Conservation (phyloP, 179 eudicot genomes). For the Silene vulgaris region DNA sequence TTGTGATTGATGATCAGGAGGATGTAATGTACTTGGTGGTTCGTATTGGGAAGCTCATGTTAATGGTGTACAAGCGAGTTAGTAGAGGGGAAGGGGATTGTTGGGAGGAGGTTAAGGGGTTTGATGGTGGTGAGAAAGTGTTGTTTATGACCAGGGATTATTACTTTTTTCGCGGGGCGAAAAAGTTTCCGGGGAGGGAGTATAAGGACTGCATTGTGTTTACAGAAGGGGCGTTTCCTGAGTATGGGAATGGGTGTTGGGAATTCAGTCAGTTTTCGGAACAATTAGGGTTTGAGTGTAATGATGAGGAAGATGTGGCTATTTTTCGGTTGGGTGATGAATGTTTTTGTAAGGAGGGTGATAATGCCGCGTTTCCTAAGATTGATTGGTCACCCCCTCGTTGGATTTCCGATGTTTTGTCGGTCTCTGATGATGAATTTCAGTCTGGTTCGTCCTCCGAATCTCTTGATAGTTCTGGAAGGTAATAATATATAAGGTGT, state of each 20-base stretch:
- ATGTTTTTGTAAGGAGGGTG: neutral
- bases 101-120: neutral
- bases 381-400: no score
- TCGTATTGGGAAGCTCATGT: neutral
- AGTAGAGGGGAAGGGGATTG: neutral
- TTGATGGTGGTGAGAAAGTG: neutral
- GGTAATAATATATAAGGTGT: no score
- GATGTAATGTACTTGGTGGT: constrained; percentile 3
- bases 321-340: neutral
- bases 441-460: no score
- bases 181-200: neutral
- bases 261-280: neutral
- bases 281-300: neutral
- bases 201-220: neutral
- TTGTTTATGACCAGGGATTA: neutral
- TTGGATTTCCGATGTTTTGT: no score
- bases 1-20: neutral
- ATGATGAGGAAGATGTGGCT: neutral
- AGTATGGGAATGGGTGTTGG: no score
- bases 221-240: no score
- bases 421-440: no score
- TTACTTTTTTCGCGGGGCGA: neutral
- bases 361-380: no score
- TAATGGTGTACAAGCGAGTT: neutral
- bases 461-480: no score